Evolutionary conservation across 2,329 filamentous ascomycete species (phyloP).

Genomic region (Aspergillus terreus): DNA sequence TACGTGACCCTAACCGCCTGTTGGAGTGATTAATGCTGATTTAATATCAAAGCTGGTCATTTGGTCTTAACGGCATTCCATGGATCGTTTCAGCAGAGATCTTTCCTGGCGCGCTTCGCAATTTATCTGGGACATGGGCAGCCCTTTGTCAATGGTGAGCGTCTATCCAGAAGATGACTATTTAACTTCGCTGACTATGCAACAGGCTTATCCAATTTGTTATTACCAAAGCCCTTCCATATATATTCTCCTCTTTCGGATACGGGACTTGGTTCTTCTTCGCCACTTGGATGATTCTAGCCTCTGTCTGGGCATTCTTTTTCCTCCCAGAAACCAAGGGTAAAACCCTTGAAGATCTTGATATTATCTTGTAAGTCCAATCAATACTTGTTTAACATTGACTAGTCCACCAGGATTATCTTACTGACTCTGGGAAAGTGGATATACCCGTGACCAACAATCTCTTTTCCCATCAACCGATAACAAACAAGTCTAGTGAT

Average conservation of each 20-base stretch:
- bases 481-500: too few relatives aligned
- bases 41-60: slow-evolving; percentile 26
- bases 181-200: background rate
- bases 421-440: too few relatives aligned
- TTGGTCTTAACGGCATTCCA: slow-evolving; percentile 39
- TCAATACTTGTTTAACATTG: too few relatives aligned
- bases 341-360: slow-evolving; percentile 16
- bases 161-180: background rate
- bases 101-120: slow-evolving; percentile 37
- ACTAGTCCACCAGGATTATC: too few relatives aligned
- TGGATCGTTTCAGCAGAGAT: slow-evolving; percentile 46
- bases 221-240: slow-evolving; percentile 38
- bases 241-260: slow-evolving; percentile 39
- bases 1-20: background rate
- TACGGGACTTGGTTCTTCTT: slow-evolving; percentile 38
- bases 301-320: slow-evolving; percentile 38
- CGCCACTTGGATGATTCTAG: slow-evolving; percentile 32
- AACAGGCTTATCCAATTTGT: slow-evolving; percentile 23
- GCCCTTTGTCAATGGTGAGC: slow-evolving; percentile 12
- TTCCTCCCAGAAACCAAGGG: slow-evolving; percentile 19
- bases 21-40: background rate
- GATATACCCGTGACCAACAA: too few relatives aligned
- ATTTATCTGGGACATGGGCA: slow-evolving; percentile 34
- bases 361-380: slow-evolving; percentile 1
- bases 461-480: too few relatives aligned